Evolutionary conservation across 73 alveolate genomes (phyloP), one percentile per base, ranked within the genome.

Genomic region (Paramecium octaurelia): DNA sequence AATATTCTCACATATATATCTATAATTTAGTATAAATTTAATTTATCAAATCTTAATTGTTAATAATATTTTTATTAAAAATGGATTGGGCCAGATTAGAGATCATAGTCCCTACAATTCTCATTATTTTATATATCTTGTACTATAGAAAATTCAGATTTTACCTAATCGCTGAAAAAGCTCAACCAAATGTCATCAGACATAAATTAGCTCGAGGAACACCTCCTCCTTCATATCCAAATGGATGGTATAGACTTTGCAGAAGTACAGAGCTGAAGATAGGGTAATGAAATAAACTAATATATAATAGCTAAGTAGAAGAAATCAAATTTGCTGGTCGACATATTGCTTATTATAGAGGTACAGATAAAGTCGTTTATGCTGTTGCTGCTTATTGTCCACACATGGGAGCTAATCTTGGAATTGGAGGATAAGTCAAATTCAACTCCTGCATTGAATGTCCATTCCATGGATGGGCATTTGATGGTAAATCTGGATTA

Each of bases 381-480:
- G 95, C 95, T 21, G 24, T 93, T 7, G 92, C 93, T 90, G 96
- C 96, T 16, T 93, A 86, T 40, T 93, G 96, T 73, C 76, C 96
- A 18, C 96, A 93, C 16, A 91, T 80, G 93, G 96, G 96, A 11
- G 96, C 96, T 27, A 89, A 93, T 75, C 68, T 93, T 46, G 96
- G 93, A 31, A 43, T 92, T 20, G 96, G 95, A 10, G 96, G 96
- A 42, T 34, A 89, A 43, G 95, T 93, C 36, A 93, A 93, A 80
- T 35, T 57, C 27, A 64, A 31, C 16, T 71, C 92, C 8, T 92
- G 96, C 16, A 59, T 93, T 6, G 95, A 93, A 42, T 93, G 96
- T 29, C 96, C 96, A 43, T 93, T 93, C 93, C 96, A 93, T 64
- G 96, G 96, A 24, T 93, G 96, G 96, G 44, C 75, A 35, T 93